Evolutionary conservation across 495 filamentous ascomycete species (phyloP).

Genomic region (Penicillium steckii): DNA sequence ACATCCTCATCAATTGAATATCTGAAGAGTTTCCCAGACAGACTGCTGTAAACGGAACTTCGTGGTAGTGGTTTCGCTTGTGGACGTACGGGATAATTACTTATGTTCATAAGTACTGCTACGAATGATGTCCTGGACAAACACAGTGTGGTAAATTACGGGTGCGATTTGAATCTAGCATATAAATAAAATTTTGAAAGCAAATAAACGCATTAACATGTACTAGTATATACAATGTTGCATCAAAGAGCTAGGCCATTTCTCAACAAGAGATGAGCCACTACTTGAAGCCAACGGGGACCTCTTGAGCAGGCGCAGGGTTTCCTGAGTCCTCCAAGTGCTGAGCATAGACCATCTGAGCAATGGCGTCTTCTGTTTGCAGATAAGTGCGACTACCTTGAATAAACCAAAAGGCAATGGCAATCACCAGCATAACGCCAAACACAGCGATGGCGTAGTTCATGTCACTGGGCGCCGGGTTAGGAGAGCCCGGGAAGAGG

Average conservation of each 20-base stretch:
- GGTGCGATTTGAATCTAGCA: not conserved
- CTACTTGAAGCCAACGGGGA: conserved; percentile 35
- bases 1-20: too few species aligned
- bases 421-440: conserved; percentile 48
- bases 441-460: conserved; percentile 52
- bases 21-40: too few species aligned
- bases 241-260: not conserved
- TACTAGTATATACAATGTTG: not conserved
- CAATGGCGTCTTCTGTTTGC: conserved; percentile 40
- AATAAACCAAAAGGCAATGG: conserved; percentile 45
- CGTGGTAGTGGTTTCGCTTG: too few species aligned
- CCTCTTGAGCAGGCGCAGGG: conserved; percentile 20
- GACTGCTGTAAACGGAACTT: too few species aligned
- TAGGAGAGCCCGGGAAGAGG: conserved; percentile 42
- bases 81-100: too few species aligned
- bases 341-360: conserved; percentile 41
- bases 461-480: conserved; percentile 43
- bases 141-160: too few species aligned
- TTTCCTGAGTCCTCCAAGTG: conserved; percentile 28
- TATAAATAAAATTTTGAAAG: not conserved
- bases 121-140: too few species aligned
- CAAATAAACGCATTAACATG: not conserved
- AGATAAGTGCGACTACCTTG: conserved; percentile 37
- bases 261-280: not conserved
- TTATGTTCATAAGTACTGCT: too few species aligned